A percentile compares a stretch with the other conserved stretches of the same genome.
Evolutionary conservation across 2,329 filamentous ascomycete species (phyloP).

Genomic region (Bipolaris oryzae): DNA sequence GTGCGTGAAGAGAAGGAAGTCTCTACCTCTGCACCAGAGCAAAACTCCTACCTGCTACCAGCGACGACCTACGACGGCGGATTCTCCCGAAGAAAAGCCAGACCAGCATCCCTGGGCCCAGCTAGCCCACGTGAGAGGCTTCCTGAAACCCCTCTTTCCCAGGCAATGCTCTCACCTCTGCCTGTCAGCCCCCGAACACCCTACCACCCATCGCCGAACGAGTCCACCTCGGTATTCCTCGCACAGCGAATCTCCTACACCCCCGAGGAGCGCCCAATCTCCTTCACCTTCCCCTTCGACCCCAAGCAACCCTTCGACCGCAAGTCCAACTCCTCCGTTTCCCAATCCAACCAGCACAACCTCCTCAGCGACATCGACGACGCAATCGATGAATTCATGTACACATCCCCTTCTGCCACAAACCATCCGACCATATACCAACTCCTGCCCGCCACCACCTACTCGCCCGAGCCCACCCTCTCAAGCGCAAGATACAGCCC

Average conservation of each 20-base stretch:
- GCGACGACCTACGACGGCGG: slow-evolving; percentile 31
- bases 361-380: slow-evolving; percentile 33
- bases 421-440: slow-evolving; percentile 20
- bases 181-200: slow-evolving; percentile 11
- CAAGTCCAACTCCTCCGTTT: slow-evolving; percentile 13
- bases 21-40: slow-evolving; percentile 20
- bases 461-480: slow-evolving; percentile 10
- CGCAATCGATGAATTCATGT: slow-evolving; percentile 34
- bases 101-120: slow-evolving; percentile 22
- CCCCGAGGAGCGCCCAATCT: slow-evolving; percentile 22
- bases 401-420: slow-evolving; percentile 22
- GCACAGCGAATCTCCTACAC: slow-evolving; percentile 19
- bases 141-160: neutral
- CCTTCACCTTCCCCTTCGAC: slow-evolving; percentile 24
- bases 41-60: slow-evolving; percentile 26
- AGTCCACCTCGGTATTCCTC: neutral
- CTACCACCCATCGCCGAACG: slow-evolving; percentile 1
- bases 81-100: slow-evolving; percentile 12
- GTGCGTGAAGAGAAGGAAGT: slow-evolving; percentile 16
- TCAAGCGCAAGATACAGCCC: slow-evolving; percentile 18
- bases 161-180: slow-evolving; percentile 12
- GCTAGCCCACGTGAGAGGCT: slow-evolving; percentile 4
- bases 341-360: slow-evolving; percentile 18
- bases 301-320: slow-evolving; percentile 23
- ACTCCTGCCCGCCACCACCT: slow-evolving; percentile 22